phyloP scores from a whole-genome alignment of 805 yeast genomes.

The Ogataea paradorogensis region DNA sequence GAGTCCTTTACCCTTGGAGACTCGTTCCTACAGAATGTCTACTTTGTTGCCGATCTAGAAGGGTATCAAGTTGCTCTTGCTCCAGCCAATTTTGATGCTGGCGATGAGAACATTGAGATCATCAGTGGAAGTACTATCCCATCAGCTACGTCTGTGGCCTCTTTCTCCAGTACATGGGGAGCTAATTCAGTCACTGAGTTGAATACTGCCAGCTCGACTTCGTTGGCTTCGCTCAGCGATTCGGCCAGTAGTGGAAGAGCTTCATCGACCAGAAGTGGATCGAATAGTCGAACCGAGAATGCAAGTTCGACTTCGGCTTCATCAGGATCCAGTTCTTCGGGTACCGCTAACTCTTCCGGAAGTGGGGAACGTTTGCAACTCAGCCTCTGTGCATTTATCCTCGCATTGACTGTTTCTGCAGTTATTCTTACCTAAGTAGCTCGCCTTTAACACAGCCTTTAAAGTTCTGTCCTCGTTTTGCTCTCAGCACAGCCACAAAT shows the following conservation, averaged over 20 bases:
- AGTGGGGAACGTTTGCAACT: slow-evolving; percentile 1
- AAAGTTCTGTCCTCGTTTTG: background rate
- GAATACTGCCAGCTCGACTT: slow-evolving; percentile 1
- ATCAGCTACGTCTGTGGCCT: slow-evolving; percentile 46
- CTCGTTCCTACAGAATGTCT: slow-evolving; percentile 48
- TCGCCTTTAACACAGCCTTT: background rate
- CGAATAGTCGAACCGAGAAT: background rate
- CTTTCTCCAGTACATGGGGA: slow-evolving; percentile 44
- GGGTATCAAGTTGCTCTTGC: slow-evolving; percentile 43
- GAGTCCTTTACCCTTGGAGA: slow-evolving; percentile 48
- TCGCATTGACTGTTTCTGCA: slow-evolving; percentile 1
- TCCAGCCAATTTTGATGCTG: slow-evolving; percentile 38
- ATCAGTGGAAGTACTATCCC: slow-evolving; percentile 46
- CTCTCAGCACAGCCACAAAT: slow-evolving; percentile 1
- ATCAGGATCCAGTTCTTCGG: slow-evolving; percentile 1
- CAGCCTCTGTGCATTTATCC: slow-evolving; percentile 1
- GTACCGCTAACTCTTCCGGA: slow-evolving; percentile 9
- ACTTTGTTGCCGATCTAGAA: slow-evolving; percentile 55
- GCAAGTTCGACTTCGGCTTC: slow-evolving; percentile 2
- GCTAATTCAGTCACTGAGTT: slow-evolving; percentile 9
- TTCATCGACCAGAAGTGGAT: background rate
- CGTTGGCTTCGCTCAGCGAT: slow-evolving; percentile 4
- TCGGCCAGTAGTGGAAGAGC: background rate
- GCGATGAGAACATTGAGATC: slow-evolving; percentile 41
- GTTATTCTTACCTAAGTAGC: background rate